These are phyloP conservation scores for Termitomyces titanicus DNA, from an alignment of 768 basidiomycete species.

Conservation along the genomic window DNA sequence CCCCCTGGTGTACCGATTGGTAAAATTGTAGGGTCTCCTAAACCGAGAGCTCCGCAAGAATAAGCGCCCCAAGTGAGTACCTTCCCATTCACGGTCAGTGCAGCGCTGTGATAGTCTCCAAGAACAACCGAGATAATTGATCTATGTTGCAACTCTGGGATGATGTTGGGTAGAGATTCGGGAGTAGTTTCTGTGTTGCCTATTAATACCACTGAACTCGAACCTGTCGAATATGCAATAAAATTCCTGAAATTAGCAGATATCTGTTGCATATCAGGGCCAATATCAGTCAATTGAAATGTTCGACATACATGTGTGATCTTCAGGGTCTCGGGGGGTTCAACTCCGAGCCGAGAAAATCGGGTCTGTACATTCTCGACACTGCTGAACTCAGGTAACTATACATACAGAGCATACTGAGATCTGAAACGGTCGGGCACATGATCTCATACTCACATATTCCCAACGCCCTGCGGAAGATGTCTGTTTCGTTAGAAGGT, in stretches of 20 bases:
- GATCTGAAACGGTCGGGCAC: background rate
- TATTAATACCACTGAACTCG: constrained; percentile 69
- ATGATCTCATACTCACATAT: constrained; percentile 51
- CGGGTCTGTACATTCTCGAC: constrained; percentile 40
- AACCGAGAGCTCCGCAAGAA: constrained; percentile 78
- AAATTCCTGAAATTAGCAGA: constrained; percentile 84
- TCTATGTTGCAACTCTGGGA: constrained; percentile 71
- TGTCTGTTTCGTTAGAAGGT: constrained; percentile 38
- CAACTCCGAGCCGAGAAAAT: constrained; percentile 12
- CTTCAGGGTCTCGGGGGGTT: constrained; percentile 42
- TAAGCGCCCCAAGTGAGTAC: constrained; percentile 80
- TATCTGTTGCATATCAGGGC: constrained; percentile 45
- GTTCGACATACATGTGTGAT: constrained; percentile 73
- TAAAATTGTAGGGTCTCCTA: constrained; percentile 68
- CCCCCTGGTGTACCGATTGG: constrained; percentile 57
- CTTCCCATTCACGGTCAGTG: constrained; percentile 74
- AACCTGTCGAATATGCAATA: constrained; percentile 74
- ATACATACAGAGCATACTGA: background rate
- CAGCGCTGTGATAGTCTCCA: constrained; percentile 92
- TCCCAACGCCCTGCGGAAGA: constrained; percentile 49
- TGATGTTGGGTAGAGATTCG: constrained; percentile 50
- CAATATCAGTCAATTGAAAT: background rate
- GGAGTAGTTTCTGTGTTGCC: constrained; percentile 49
- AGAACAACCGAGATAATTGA: constrained; percentile 83
- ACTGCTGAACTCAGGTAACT: constrained; percentile 79